phyloP scores from a whole-genome alignment of 2,329 filamentous ascomycete species.

The Microcyclospora tardicrescens region DNA sequence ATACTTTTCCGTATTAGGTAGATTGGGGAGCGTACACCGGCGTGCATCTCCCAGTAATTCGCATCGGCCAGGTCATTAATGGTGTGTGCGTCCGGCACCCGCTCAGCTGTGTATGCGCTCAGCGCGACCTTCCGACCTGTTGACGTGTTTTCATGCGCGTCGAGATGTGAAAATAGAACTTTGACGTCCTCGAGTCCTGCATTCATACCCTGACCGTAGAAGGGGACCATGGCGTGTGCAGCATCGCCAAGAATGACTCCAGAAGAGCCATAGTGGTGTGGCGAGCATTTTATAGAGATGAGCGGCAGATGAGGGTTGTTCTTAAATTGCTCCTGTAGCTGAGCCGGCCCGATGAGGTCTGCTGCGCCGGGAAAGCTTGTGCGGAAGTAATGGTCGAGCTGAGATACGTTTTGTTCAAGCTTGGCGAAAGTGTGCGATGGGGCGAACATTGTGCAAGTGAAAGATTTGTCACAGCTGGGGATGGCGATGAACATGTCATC shows the following conservation, averaged over 20 bases:
- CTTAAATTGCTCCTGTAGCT: constrained; percentile 62
- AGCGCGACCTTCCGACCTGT: constrained; percentile 39
- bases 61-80: constrained; percentile 86
- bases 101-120: constrained; percentile 58
- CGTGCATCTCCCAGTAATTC: constrained; percentile 91
- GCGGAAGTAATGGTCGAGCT: constrained; percentile 62
- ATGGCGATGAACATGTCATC: constrained; percentile 98
- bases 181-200: constrained; percentile 89
- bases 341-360: constrained; percentile 48
- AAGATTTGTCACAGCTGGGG: constrained; percentile 73
- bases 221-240: constrained; percentile 94
- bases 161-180: constrained; percentile 70
- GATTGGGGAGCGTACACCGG: constrained; percentile 61
- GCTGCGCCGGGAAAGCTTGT: constrained; percentile 78
- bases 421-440: constrained; percentile 55
- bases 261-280: constrained; percentile 66
- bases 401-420: constrained; percentile 50
- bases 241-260: constrained; percentile 85
- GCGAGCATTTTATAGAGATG: constrained; percentile 84
- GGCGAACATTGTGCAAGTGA: constrained; percentile 89
- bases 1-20: constrained; percentile 75
- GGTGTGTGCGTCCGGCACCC: constrained; percentile 66
- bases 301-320: constrained; percentile 81
- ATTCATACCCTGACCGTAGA: constrained; percentile 98
- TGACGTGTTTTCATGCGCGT: constrained; percentile 45